Evolutionary conservation across 1,284 basidiomycete genomes (phyloP), one percentile per base, ranked within the genome.

Genomic region (Neonothopanus nambi): DNA sequence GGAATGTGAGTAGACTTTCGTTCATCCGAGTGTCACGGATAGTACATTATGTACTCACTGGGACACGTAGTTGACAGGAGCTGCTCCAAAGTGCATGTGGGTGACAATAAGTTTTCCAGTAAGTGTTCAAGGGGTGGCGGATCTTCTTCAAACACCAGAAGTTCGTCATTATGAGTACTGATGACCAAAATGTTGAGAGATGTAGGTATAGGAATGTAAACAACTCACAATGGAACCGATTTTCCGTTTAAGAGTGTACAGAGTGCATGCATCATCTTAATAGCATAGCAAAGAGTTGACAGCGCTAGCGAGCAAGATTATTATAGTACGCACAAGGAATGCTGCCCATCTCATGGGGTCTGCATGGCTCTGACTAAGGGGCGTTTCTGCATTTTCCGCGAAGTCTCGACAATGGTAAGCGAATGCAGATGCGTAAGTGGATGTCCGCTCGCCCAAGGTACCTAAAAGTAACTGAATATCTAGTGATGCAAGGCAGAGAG

Each of bases 301-400:
- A 7, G 11, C n/a, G 17, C 6, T 21, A 24, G 3, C 18, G 17
- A 24, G 28, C 35, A 21, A 18, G n/a, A n/a, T n/a, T n/a, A 18
- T 23, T 11, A 40, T 15, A 8, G 18, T n/a, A 53, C 51, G 23
- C 33, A 54, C 52, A n/a, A 54, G 45, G 37, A 43, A 48, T 12
- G 28, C 46, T 5, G 45, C 48, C n/a, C 24, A 51, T 12, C 17
- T 36, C 5, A 21, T 35, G 6, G 21, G 28, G 17, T 5, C 24
- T 20, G 15, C 3, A 9, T 8, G 30, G 17, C 21, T 6, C 36
- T 7, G 3, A 8, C 18, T 24, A 8, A 26, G 9, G 3, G 11
- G 3, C 5, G 5, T 20, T 13, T 21, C 12, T 26, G 23, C 28
- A 12, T 20, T 15, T 17, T 54, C 52, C 23, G 26, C 35, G 30